phyloP scores from a whole-genome alignment of 345 rosid species.

The Turnera subulata region DNA sequence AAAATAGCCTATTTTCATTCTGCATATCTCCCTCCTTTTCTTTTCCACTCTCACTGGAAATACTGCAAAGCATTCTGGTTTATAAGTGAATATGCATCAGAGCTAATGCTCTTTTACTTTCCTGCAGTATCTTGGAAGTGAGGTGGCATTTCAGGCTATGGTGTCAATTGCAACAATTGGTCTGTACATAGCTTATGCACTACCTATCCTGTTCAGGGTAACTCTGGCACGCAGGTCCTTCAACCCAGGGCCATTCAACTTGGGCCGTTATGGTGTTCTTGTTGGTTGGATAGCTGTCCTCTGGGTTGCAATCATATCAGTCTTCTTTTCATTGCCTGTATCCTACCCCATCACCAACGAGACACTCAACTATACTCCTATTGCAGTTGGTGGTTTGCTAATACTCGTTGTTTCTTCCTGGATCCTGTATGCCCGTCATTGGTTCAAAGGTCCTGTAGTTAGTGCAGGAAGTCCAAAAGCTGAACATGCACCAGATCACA shows the following conservation, averaged over 20 bases:
- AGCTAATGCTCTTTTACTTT: background rate
- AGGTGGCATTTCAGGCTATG: constrained; percentile 94
- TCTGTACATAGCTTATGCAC: constrained; percentile 87
- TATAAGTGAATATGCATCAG: too few relatives aligned
- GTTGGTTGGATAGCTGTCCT: constrained; percentile 85
- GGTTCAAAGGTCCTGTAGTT: constrained; percentile 91
- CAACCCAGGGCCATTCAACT: constrained; percentile 71
- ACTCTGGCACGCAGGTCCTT: constrained; percentile 75
- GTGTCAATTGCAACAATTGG: constrained; percentile 95
- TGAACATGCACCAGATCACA: too few relatives aligned
- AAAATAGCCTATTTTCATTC: too few relatives aligned
- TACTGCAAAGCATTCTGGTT: too few relatives aligned
- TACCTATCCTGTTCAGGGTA: constrained; percentile 80
- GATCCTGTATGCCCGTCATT: constrained; percentile 66
- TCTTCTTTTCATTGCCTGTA: constrained; percentile 91
- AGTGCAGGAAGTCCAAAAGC: too few relatives aligned
- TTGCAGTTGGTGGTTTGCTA: constrained; percentile 73
- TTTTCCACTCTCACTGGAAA: too few relatives aligned
- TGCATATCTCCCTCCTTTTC: too few relatives aligned
- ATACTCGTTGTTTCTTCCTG: constrained; percentile 50
- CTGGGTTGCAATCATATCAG: constrained; percentile 86
- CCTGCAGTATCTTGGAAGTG: constrained; percentile 83
- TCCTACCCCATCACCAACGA: constrained; percentile 68
- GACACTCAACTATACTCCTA: constrained; percentile 92
- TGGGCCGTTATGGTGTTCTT: constrained; percentile 56